Percentiles rank a stretch among this genome's conserved stretches.
Evolutionary conservation across 345 rosid genomes (phyloP).

Genomic region (Trapa bicornis): DNA sequence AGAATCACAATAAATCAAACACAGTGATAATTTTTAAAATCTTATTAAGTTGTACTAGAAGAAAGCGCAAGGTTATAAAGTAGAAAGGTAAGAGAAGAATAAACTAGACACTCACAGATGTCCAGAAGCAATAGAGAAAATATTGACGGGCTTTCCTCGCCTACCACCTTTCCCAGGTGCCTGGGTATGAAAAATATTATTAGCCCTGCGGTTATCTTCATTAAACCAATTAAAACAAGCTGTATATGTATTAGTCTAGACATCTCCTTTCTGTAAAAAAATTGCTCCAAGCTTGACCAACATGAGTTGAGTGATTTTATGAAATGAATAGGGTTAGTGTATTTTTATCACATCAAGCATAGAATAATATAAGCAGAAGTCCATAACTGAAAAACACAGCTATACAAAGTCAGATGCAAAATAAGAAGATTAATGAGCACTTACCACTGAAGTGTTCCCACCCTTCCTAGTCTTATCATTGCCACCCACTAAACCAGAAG

Average conservation of each 20-base stretch:
- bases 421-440: background rate
- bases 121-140: constrained; percentile 95
- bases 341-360: background rate
- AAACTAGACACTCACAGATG: constrained; percentile 61
- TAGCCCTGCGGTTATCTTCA: background rate
- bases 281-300: background rate
- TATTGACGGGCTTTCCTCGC: constrained; percentile 70
- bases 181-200: constrained; percentile 20
- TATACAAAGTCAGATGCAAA: background rate
- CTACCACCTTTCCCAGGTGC: constrained; percentile 56
- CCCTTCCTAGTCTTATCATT: constrained; percentile 38
- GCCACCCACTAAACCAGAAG: constrained; percentile 74
- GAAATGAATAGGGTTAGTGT: background rate
- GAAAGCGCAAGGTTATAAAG: background rate
- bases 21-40: background rate
- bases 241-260: too few relatives aligned
- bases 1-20: background rate
- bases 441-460: constrained; percentile 6
- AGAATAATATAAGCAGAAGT: background rate
- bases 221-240: background rate
- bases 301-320: background rate
- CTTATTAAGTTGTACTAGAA: background rate
- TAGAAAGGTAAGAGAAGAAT: constrained; percentile 4
- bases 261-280: background rate
- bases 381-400: background rate